Evolutionary conservation across 257 asterid species (phyloP), one percentile per base, ranked within the genome.

Genomic region (Nicotiana sylvestris): DNA sequence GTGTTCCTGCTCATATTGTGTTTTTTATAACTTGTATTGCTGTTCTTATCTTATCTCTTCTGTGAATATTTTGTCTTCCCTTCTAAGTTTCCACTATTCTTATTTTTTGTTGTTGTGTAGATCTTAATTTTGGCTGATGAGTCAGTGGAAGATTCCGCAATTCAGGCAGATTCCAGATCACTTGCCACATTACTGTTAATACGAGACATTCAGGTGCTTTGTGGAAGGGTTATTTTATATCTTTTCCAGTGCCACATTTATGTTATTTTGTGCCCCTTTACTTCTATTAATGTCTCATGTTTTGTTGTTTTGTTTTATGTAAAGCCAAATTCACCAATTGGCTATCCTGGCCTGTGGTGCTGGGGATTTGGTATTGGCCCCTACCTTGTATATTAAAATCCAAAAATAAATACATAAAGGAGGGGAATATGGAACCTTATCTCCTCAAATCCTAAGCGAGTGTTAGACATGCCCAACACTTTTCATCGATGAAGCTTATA

Each of bases 91-190:
- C 61, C 78, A 83, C 17, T 72, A 2, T 66, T 27, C 29, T 77
- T 18, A 33, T 8, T 37, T 79, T 27, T 57, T 81, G 81, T 83
- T 83, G 65, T 83, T 82, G 69, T 83, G 82, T 88, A 94, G 97
- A 94, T 92, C 84, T 89, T 94, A 85, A 94, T 94, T 86, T 88
- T 94, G 90, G 98, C 97, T 17, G 98, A 94, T 85, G 97, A 94
- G 84, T 93, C 97, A 46, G 97, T 92, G 39, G 98, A 94, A 88
- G 97, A 92, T 85, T 93, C 98, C 18, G 98, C 97, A 57, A 93
- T 94, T 80, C 96, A 91, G 91, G 98, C 97, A 76, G 98, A 94
- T 90, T 94, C 98, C 46, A 91, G 98, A 89, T 94, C 98, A 82
- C 97, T 94, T 81, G 97, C 98, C 74, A 94, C 98, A 53, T 88